Percentiles rank a stretch among this genome's conserved stretches.
These are phyloP conservation scores for Cronartium ribicola DNA, from an alignment of 1,284 basidiomycete genomes.

Conservation along the genomic window DNA sequence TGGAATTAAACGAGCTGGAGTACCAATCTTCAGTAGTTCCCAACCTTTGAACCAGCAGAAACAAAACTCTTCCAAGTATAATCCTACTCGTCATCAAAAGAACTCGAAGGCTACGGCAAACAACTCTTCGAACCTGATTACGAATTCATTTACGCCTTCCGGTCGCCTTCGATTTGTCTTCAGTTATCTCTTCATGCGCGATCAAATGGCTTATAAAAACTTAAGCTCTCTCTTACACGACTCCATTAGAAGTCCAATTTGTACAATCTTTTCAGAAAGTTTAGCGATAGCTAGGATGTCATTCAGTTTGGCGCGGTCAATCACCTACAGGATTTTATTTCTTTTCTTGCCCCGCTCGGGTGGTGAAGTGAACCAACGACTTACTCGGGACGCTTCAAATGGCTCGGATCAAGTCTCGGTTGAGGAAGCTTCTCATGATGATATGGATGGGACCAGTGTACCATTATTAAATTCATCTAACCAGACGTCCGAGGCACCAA, in stretches of 20 bases:
- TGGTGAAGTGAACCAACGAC: too few species aligned
- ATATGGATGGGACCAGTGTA: too few species aligned
- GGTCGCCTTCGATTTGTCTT: not conserved
- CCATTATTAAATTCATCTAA: too few species aligned
- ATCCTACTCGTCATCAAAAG: too few species aligned
- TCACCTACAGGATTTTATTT: not conserved
- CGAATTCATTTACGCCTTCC: not conserved
- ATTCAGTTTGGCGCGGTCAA: not conserved
- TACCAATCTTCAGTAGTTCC: not conserved
- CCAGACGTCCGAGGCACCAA: too few species aligned
- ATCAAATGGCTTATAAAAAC: not conserved
- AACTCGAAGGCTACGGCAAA: not conserved
- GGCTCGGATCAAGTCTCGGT: too few species aligned
- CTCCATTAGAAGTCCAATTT: not conserved
- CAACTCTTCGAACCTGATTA: not conserved
- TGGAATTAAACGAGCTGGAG: not conserved
- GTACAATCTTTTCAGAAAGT: not conserved
- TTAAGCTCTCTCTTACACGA: slow-evolving; percentile 4
- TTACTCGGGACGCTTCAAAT: too few species aligned
- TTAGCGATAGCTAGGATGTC: not conserved
- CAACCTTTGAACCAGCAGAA: not conserved
- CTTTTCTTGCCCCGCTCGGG: not conserved
- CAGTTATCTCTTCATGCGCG: not conserved
- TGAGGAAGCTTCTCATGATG: too few species aligned
- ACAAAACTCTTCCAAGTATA: not conserved